Evolutionary conservation across 2,329 filamentous ascomycete species (phyloP).

Genomic region (Phialemonium atrogriseum): DNA sequence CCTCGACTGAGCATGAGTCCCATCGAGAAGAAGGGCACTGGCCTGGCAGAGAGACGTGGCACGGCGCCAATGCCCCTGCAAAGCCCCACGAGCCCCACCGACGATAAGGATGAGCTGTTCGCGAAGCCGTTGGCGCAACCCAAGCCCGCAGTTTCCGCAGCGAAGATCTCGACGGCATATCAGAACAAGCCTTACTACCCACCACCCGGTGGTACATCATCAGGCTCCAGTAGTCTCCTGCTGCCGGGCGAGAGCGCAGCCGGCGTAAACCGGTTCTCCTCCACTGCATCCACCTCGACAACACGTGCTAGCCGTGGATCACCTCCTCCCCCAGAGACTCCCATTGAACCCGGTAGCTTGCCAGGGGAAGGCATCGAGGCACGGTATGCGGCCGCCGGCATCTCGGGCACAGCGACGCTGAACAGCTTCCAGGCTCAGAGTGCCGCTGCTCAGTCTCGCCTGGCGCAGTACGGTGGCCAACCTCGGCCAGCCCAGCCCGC

Average conservation of each 20-base stretch:
- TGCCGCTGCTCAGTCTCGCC: slow-evolving; percentile 71
- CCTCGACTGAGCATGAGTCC: slow-evolving; percentile 48
- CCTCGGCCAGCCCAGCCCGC: slow-evolving; percentile 35
- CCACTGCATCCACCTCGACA: slow-evolving; percentile 87
- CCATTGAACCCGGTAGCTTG: slow-evolving; percentile 63
- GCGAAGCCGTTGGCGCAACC: slow-evolving; percentile 48
- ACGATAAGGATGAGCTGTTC: slow-evolving; percentile 73
- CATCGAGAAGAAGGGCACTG: slow-evolving; percentile 49
- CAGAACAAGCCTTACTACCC: slow-evolving; percentile 54
- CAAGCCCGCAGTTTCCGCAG: slow-evolving; percentile 14
- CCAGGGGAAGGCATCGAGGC: slow-evolving; percentile 80
- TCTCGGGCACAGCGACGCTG: slow-evolving; percentile 76
- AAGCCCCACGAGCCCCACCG: slow-evolving; percentile 70
- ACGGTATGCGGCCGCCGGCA: slow-evolving; percentile 83
- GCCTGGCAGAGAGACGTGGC: slow-evolving; percentile 73
- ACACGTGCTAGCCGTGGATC: slow-evolving; percentile 87
- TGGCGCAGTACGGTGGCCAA: slow-evolving; percentile 65
- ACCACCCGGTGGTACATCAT: slow-evolving; percentile 33
- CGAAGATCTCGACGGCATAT: slow-evolving; percentile 35
- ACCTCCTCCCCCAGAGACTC: slow-evolving; percentile 89
- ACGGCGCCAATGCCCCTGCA: slow-evolving; percentile 76
- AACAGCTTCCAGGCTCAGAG: slow-evolving; percentile 64
- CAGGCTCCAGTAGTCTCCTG: slow-evolving; percentile 2
- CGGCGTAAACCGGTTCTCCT: slow-evolving; percentile 55
- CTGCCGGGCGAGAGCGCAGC: slow-evolving; percentile 11